Conservation (phyloP, 1,284 basidiomycete species). For the Moniliella sp. region DNA sequence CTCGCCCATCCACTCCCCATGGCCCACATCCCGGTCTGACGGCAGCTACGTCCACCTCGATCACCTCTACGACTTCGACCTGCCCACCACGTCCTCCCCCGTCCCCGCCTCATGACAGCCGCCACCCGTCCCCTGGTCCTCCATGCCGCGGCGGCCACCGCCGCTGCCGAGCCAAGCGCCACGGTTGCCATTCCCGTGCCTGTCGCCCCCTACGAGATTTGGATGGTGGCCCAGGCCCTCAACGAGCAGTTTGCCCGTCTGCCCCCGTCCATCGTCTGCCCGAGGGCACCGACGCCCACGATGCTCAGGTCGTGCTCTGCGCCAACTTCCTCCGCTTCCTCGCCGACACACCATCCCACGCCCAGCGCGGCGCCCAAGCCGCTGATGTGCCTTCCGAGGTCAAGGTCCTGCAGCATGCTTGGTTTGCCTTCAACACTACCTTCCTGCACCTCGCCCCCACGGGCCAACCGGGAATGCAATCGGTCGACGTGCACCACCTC, state of each 20-base stretch:
- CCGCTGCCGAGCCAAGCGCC: background rate
- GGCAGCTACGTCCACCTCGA: too few species aligned
- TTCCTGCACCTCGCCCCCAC: conserved; percentile 5
- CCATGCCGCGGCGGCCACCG: too few species aligned
- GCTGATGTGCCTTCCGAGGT: conserved; percentile 54
- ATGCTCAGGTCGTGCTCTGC: conserved; percentile 20
- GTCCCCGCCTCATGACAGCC: too few species aligned
- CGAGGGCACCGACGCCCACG: conserved; percentile 7
- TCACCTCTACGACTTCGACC: too few species aligned
- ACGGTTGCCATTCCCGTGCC: conserved; percentile 18
- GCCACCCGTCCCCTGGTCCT: too few species aligned
- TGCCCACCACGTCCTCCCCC: too few species aligned
- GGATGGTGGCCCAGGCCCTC: conserved; percentile 20
- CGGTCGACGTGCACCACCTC: conserved; percentile 55
- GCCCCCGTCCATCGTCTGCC: conserved; percentile 6
- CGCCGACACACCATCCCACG: conserved; percentile 8
- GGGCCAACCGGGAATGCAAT: background rate
- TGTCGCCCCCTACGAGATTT: conserved; percentile 18
- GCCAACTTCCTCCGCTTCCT: conserved; percentile 34
- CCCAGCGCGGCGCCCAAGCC: conserved; percentile 40
- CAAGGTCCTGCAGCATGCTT: conserved; percentile 43
- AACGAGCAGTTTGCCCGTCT: conserved; percentile 21
- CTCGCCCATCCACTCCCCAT: too few species aligned
- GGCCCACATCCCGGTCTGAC: too few species aligned
- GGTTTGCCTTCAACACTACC: conserved; percentile 12